Base-by-base conservation (phyloP, 495 filamentous ascomycete species). In the Elaphomyces granulatus region DNA sequence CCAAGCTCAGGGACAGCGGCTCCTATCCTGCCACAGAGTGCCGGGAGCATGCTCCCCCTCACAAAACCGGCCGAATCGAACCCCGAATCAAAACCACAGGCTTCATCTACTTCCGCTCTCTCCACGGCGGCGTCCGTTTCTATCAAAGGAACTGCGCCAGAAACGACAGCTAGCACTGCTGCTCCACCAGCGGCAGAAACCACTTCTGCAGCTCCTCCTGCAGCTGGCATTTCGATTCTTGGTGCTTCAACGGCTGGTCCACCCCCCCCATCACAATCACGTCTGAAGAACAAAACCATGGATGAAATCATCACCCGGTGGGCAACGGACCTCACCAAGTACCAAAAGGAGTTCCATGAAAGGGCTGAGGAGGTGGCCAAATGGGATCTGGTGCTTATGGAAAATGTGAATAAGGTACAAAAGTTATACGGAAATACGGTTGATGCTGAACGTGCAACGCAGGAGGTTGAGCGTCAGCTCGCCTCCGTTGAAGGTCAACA, bases 271-370 rank as follows among this genome's bases (percentile, higher is more conserved):
- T 72, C 79, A 15, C 73, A 84, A 49, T 88, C 88, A 1, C 83
- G 90, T 9, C 65, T 99, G 15, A 94, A 92, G 66, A 93, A 94
- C 55, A 96, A 93, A 64, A 92, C 88, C 1, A 96, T 99, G 88
- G 90, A 96, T 51, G 92, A 99, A 56, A 96, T 99, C 47, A 86
- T 99, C 50, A 94, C 82, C n/a, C 75, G 84, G 14, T 99, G 92
- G 92, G 90, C 90, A 0, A 80, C 83, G 0, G 90, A 96, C 53
- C 72, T 96, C 19, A 78, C 83, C 42, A 90, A 92, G 51, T 94
- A 96, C 53, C 87, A 95, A 54, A 86, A 88, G 53, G 83, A 94
- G 34, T 99, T 96, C 66, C 82, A 86, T 41, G 68, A 77, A 2
- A 86, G 95, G 53, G 92, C 92, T 0, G 60, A 76, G 41, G 81